Base-by-base conservation (phyloP, 2,329 filamentous ascomycete genomes). In the Teratosphaeria nubilosa region DNA sequence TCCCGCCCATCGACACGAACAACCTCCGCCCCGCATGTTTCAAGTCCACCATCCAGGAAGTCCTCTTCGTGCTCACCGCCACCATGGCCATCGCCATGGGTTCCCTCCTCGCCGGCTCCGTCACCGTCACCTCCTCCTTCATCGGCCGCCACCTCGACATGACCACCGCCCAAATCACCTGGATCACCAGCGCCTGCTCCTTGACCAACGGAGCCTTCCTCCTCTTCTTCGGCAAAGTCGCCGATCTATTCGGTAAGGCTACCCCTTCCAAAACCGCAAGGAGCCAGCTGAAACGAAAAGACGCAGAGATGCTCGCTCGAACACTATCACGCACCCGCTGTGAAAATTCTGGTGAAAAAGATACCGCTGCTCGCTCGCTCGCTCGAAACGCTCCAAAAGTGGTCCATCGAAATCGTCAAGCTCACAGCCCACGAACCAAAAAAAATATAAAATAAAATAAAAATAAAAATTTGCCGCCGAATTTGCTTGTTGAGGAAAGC, bases 51-150 rank as follows among this genome's bases (percentile, higher is more conserved):
- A 57, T 82, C 1, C 82, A 86, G 65, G 85, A 88, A 74, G 76
- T 82, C 41, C 72, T 85, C 2, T 88, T 88, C 65, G 82, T 88
- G 16, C 68, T 85, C 20, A 85, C 84, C 45, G 82, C 84, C 10
- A 88, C 85, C 1, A 82, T 87, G 74, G 84, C 84, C 1, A 84
- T 86, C 51, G 84, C 81, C 3, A 83, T 85, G 66, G 79, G 78
- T 10, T 79, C 80, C 4, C 84, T 88, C 63, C 73, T 85, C 30
- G 75, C 76, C 7, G 85, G 85, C 13, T 76, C 79, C 4, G 78
- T 82, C 4, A 78, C 84, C 2, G 84, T 86, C 59, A 82, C 86
- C 60, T 84, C 83, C 1, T 81, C 81, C 0, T 81, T 81, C 55
- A 84, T 86, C 53, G 83, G 80, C 1, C 67, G 71, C 14, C 82